Base-by-base conservation (phyloP, 805 yeast species). In the Metschnikowia proteae region DNA sequence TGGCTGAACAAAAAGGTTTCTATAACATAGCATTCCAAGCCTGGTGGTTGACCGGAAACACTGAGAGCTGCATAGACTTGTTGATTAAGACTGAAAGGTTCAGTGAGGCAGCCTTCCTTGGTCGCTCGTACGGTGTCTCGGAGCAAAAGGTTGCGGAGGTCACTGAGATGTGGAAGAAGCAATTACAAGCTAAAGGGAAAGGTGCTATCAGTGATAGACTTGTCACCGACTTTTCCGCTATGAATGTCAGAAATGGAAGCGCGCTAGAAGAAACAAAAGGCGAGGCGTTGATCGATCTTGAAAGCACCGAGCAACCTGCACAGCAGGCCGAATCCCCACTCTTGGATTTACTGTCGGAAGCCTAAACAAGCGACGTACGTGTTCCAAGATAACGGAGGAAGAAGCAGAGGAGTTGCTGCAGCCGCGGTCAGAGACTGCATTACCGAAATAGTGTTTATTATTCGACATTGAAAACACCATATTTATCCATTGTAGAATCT, bases 21-120 rank as follows among this genome's bases (percentile, higher is more conserved):
- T 88, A 82, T 68, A 94, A 94, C 66, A 74, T 91, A 49, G 96
- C 98, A 26, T 94, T 90, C 74, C 89, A 88, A 63, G 86, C 96
- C 9, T 82, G 83, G 65, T 94, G 98, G 98, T 73, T 83, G 47
- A 79, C 84, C 30, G 92, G 96, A 35, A 86, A 89, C 62, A 73
- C 81, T 34, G 68, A 71, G 13, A 73, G 76, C 37, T 86, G 91
- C 56, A 75, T 83, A 47, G 79, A 80, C 23, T 72, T 94, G 55
- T 76, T 94, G 58, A 74, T 79, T 41, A 74, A 78, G 60, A 78
- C 88, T 46, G 87, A 80, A 34, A 80, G 96, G 63, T 75, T 74
- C 50, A 75, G 96, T 1, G 99, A 94, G 67, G 97, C 97, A 30
- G 79, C 97, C 2, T 64, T 94, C 53, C 79, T 94, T 55, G 86